Base-by-base conservation (phyloP, 306 rosid genomes). In the Vigna angularis region DNA sequence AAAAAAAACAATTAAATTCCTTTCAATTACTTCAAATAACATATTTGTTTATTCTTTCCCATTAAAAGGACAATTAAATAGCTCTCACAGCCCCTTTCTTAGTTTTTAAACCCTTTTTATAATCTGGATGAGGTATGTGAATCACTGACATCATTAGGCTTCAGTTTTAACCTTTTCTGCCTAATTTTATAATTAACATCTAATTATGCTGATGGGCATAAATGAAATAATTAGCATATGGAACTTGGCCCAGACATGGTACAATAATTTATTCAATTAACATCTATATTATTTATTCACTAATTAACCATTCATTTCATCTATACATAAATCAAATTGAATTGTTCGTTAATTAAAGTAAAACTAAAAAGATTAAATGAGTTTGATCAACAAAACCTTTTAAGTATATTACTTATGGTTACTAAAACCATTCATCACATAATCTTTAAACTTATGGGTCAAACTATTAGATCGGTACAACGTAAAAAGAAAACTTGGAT, bases 121-220 rank as follows among this genome's bases (percentile, higher is more conserved):
- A 32, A 44, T 62, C 17, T 12, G 5, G 73, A 66, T 74, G 76
- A 58, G 44, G 72, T 61, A 34, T 17, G 50, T 17, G 66, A 81
- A 81, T 81, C 85, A 47, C 3, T 72, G 65, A 84, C 83, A 48
- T 84, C 86, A 73, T 76, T 66, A 40, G 55, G 36, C 76, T 26
- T 57, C 45, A n/a, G 9, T 17, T 36, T 65, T 44, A 40, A 69
- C 57, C 9, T 68, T 67, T 45, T 68, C 57, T 68, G 40, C 40
- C 5, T 14, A 47, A 45, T 2, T 22, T 47, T 68, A 13, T 68
- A 13, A 47, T 68, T 68, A 22, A 68, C 42, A 47, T 14, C 15
- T 45, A 47, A 66, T 18, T 44, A 66, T 9, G 10, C 1, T 18
- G 24, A 64, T 17, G 17, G 42, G 16, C 16, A 17, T 34, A 9